phyloP scores from a whole-genome alignment of 495 filamentous ascomycete genomes.

The Parathielavia appendiculata region DNA sequence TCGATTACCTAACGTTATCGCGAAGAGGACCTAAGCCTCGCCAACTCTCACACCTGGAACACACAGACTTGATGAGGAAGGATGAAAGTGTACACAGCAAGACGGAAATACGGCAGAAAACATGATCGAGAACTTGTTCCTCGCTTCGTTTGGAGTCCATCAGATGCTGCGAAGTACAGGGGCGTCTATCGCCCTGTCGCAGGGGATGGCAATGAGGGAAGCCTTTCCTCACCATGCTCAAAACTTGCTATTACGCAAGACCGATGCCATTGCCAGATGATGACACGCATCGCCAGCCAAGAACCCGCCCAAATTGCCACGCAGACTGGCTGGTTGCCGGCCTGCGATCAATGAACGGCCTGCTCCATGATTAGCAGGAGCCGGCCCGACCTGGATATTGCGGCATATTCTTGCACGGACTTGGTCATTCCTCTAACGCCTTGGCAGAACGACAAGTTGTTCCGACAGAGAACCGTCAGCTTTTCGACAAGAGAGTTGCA shows the following conservation, averaged over 20 bases:
- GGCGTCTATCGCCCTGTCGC: too few species aligned
- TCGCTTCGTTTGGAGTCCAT: too few species aligned
- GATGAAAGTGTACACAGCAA: too few species aligned
- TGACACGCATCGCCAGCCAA: background rate
- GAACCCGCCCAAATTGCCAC: background rate
- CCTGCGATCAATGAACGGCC: background rate
- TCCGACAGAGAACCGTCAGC: background rate
- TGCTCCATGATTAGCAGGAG: conserved; percentile 4
- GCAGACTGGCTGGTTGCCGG: background rate
- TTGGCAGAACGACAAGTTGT: conserved; percentile 20
- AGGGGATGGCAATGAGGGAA: background rate
- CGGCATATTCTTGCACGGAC: conserved; percentile 19
- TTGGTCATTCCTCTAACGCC: conserved; percentile 25
- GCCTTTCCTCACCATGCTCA: background rate
- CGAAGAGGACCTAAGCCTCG: background rate
- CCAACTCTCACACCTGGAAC: too few species aligned
- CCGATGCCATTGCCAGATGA: too few species aligned
- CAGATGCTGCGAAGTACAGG: too few species aligned
- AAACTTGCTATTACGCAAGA: too few species aligned
- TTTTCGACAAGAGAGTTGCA: background rate
- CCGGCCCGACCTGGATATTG: conserved; percentile 25
- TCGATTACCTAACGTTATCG: conserved; percentile 1
- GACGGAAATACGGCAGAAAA: too few species aligned
- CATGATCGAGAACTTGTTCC: too few species aligned
- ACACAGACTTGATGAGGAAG: too few species aligned